Base-by-base conservation (phyloP, 306 rosid species). In the Castanea sativa region DNA sequence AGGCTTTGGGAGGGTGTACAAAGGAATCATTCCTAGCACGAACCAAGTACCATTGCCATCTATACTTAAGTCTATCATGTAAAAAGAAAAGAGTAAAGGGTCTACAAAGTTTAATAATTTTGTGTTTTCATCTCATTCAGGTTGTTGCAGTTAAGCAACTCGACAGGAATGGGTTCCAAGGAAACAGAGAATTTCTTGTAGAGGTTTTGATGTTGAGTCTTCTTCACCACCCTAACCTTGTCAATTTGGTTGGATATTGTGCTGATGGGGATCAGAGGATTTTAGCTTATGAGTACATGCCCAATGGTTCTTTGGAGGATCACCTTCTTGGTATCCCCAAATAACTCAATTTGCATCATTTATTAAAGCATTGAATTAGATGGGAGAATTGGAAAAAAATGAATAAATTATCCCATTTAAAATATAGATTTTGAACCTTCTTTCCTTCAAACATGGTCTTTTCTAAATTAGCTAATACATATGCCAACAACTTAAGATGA, bases 121-220 rank as follows among this genome's bases (percentile, higher is more conserved):
- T 77, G 69, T 21, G 30, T 21, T 78, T 80, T 73, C 29, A 25
- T 74, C 49, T 1, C 58, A 49, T 70, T 69, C 78, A 94, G 99
- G 88, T 82, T 60, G 96, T 93, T 76, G 98, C 97, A 25, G 95
- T 94, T 77, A 94, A 94, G 91, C 91, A 94, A 83, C 94, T 94
- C 58, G 92, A 94, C 76, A 87, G 94, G 83, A 83, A 92, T 91
- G 99, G 99, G 13, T 92, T 87, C 81, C 99, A 94, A 84, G 99
- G 97, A 77, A 94, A 90, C 80, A 91, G 88, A 59, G 99, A 94
- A 81, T 94, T 94, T 78, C 88, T 94, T 61, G 97, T 90, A 14
- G 99, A 94, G 91, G 97, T 94, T 81, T 81, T 94, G 92, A 89
- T 94, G 61, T 88, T 94, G 85, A 89, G 98, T 77, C 94, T 94